Evolutionary conservation across 805 yeast genomes (phyloP).

Genomic region (Hanseniaspora lachancei): DNA sequence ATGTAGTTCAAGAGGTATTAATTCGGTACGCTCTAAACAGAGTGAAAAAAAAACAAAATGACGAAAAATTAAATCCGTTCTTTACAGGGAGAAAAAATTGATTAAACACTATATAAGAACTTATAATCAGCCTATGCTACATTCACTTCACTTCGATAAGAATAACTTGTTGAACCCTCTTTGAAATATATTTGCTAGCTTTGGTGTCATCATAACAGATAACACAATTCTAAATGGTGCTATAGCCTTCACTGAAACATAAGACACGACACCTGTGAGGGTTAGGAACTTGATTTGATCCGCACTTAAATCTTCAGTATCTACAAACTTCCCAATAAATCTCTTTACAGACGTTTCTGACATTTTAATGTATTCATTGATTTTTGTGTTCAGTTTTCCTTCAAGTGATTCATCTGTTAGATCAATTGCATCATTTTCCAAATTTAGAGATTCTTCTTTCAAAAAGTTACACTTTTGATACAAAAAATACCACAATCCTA

Average conservation of each 20-base stretch:
- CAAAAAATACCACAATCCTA: slow-evolving; percentile 54
- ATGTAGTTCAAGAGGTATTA: no score
- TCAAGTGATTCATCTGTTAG: not conserved
- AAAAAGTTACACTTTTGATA: slow-evolving; percentile 35
- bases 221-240: slow-evolving; percentile 25
- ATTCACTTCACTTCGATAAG: not conserved
- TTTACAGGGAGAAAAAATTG: not conserved
- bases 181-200: slow-evolving; percentile 19
- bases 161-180: slow-evolving; percentile 15
- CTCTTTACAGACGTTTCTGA: not conserved
- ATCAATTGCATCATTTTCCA: not conserved
- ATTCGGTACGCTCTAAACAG: not conserved
- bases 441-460: slow-evolving; percentile 10
- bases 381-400: slow-evolving; percentile 23
- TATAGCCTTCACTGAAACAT: slow-evolving; percentile 47
- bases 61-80: not conserved
- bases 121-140: no score
- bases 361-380: slow-evolving; percentile 31
- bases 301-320: slow-evolving; percentile 40
- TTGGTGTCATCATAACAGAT: slow-evolving; percentile 28
- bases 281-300: slow-evolving; percentile 37
- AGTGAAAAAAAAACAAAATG: not conserved
- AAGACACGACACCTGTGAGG: slow-evolving; percentile 64
- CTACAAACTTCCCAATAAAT: not conserved
- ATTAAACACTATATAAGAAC: no score